A percentile compares a stretch with the other conserved stretches of the same genome.
phyloP scores from a whole-genome alignment of 2,329 filamentous ascomycete species.

The Rutstroemia sp. region DNA sequence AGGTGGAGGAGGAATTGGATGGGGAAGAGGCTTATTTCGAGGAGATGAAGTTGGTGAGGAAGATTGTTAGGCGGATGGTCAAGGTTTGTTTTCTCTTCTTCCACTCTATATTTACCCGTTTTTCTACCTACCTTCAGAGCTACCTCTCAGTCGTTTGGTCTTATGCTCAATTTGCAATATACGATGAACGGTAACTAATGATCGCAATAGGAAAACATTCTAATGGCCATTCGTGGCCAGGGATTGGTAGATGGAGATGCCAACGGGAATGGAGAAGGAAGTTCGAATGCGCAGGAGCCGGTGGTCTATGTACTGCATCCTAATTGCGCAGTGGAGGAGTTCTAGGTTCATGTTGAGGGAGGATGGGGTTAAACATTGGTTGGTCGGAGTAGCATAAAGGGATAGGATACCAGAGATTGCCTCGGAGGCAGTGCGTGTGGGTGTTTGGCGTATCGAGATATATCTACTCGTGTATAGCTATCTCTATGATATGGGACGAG shows the following conservation, averaged over 20 bases:
- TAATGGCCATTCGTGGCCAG: conserved; percentile 69
- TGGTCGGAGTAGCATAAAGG: not conserved
- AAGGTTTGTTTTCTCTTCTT: conserved; percentile 55
- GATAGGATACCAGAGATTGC: not conserved
- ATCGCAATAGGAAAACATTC: conserved; percentile 70
- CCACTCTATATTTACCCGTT: conserved; percentile 14
- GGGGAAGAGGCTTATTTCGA: conserved; percentile 73
- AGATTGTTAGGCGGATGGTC: conserved; percentile 93
- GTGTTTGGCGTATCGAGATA: too few species aligned
- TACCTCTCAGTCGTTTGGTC: too few species aligned
- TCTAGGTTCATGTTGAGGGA: conserved; percentile 7
- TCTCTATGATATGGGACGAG: too few species aligned
- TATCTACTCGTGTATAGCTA: too few species aligned
- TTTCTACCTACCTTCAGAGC: conserved; percentile 31
- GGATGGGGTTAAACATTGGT: too few species aligned
- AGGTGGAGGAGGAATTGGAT: conserved; percentile 75
- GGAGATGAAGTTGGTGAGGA: conserved; percentile 65
- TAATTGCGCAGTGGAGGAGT: conserved; percentile 73
- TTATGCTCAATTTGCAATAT: too few species aligned
- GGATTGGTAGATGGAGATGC: conserved; percentile 42
- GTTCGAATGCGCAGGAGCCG: conserved; percentile 37
- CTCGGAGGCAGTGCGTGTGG: too few species aligned
- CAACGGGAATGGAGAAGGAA: conserved; percentile 32
- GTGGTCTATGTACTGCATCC: conserved; percentile 87
- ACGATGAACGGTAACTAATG: conserved; percentile 24